phyloP scores from a whole-genome alignment of 139 green algal species.

The Tetradesmus obliquus region DNA sequence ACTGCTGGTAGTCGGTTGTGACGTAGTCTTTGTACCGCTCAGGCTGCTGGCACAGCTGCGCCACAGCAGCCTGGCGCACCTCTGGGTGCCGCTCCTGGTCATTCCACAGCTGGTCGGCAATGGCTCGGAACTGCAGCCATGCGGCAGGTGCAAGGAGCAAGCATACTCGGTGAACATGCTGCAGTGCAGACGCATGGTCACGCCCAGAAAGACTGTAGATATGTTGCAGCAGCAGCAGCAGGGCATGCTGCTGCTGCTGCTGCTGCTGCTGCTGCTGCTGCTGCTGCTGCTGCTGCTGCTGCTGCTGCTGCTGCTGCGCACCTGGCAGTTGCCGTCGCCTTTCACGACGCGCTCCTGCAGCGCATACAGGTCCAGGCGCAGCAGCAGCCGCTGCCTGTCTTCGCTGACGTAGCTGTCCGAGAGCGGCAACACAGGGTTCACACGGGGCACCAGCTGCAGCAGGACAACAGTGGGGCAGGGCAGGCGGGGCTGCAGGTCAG shows the following conservation, averaged over 20 bases:
- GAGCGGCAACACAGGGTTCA: slow-evolving; percentile 28
- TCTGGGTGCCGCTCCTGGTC: slow-evolving; percentile 61
- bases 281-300: not conserved
- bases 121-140: slow-evolving; percentile 73
- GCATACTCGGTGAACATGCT: too few species aligned
- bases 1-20: slow-evolving; percentile 65
- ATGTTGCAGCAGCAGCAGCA: not conserved
- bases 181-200: too few species aligned
- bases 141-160: not conserved
- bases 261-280: not conserved
- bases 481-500: not conserved
- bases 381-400: slow-evolving; percentile 55
- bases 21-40: slow-evolving; percentile 72
- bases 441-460: slow-evolving; percentile 34
- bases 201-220: not conserved
- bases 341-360: slow-evolving; percentile 68
- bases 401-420: not conserved
- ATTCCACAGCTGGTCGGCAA: slow-evolving; percentile 88
- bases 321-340: slow-evolving; percentile 88
- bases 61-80: slow-evolving; percentile 71
- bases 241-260: not conserved
- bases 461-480: not conserved
- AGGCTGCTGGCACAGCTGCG: slow-evolving; percentile 61
- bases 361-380: slow-evolving; percentile 64
- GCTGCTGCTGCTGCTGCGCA: slow-evolving; percentile 13